Evolutionary conservation across 1,284 basidiomycete species (phyloP).

Genomic region (Pascua guehoae): DNA sequence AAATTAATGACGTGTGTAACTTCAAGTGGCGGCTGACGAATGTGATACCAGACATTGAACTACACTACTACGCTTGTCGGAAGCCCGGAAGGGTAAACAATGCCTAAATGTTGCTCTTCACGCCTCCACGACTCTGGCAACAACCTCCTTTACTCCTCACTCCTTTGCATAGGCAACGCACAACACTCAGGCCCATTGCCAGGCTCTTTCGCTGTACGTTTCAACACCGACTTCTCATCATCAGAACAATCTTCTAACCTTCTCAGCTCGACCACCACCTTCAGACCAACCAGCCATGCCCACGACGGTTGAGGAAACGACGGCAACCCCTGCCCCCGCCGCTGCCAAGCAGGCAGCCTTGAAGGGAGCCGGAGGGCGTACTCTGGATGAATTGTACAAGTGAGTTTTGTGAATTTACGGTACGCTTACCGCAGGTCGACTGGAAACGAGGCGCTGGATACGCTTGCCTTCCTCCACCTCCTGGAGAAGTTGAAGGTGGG

Average conservation of each 20-base stretch:
- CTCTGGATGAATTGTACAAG: constrained; percentile 20
- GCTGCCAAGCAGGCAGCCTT: neutral
- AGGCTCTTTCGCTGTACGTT: neutral
- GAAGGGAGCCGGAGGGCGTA: constrained; percentile 18
- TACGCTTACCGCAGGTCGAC: constrained; percentile 51
- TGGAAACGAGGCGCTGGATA: constrained; percentile 61
- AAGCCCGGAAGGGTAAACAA: no score
- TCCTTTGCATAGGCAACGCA: neutral
- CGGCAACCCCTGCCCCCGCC: neutral
- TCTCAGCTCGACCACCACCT: neutral
- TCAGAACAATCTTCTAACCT: neutral
- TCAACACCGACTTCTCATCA: neutral
- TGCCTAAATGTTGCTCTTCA: no score
- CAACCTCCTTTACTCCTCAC: no score
- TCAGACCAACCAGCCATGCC: constrained; percentile 4
- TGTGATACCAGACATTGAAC: no score
- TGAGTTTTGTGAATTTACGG: neutral
- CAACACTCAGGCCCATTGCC: neutral
- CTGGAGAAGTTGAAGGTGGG: constrained; percentile 78
- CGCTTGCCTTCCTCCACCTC: constrained; percentile 82
- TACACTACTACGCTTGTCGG: no score
- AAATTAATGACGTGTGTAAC: no score
- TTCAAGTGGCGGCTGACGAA: no score
- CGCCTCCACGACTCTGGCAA: no score
- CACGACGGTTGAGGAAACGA: neutral